phyloP scores from a whole-genome alignment of 768 basidiomycete species.

The Boletellus sp. region DNA sequence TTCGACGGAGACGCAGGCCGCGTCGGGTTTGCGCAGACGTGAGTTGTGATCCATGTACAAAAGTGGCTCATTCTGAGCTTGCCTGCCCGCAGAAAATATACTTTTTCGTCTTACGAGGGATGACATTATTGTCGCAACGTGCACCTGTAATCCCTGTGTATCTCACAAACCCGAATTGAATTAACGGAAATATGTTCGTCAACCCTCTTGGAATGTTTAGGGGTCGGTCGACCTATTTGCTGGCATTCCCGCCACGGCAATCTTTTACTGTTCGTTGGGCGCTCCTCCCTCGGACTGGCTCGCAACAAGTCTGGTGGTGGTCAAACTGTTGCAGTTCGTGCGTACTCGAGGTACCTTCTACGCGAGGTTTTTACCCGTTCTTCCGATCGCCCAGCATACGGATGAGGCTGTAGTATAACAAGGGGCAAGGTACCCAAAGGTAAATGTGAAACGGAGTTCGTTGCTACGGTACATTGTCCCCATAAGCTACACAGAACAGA shows the following conservation, averaged over 20 bases:
- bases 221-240: neutral
- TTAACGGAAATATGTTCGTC: neutral
- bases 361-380: too few species aligned
- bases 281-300: too few species aligned
- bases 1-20: constrained; percentile 13
- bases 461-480: neutral
- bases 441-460: neutral
- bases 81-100: constrained; percentile 16
- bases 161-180: neutral
- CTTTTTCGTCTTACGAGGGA: constrained; percentile 7
- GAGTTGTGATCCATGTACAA: neutral
- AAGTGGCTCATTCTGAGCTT: neutral
- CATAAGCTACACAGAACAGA: neutral
- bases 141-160: neutral
- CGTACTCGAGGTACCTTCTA: too few species aligned
- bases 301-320: too few species aligned
- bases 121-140: neutral
- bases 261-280: too few species aligned
- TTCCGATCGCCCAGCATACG: too few species aligned
- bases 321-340: too few species aligned
- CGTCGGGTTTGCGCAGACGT: constrained; percentile 21
- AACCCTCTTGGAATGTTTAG: neutral
- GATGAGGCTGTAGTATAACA: too few species aligned
- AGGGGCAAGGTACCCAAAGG: neutral
- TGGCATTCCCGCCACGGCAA: too few species aligned